Evolutionary conservation across 2,329 filamentous ascomycete species (phyloP), one percentile per base, ranked within the genome.

Genomic region (Aureobasidium sp.): DNA sequence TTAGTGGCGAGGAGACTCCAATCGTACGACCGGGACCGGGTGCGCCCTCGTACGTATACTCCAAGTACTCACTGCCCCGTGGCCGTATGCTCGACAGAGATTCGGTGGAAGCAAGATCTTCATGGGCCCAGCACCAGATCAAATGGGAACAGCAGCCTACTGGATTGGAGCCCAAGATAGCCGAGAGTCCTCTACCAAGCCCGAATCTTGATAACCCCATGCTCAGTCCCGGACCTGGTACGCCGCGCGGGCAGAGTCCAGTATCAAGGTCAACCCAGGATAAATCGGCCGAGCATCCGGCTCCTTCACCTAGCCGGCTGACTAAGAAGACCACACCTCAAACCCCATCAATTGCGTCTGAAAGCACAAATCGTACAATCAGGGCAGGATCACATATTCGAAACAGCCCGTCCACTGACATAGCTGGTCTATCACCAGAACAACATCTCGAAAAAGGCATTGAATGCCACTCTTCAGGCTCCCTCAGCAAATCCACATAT

Each of bases 381-480:
- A 78, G 64, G 68, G 77, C 63, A 64, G 27, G 39, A 48, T 75
- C 63, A 71, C 74, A 67, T 73, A 67, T 71, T 70, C 33, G 78
- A 79, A 64, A 60, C 47, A 67, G 57, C 60, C 66, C 67, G 2
- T 66, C 65, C 5, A 50, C 61, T 24, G 62, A 66, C 3, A 66
- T 67, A 45, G 82, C 85, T 2, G 89, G 91, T 35, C 85, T 91
- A 70, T 88, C 89, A 3, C 81, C 90, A 0, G 92, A 97, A 67
- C 89, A 97, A 63, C 93, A 99, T 72, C 84, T 97, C 49, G 82
- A 88, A 31, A 94, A 93, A 75, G 94, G 91, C 9, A 94, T 99
- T 62, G 86, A 90, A 64, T 87, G 91, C 63, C 94, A 99, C 70
- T 90, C 96, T 72, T 85, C 87, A 50, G 93, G 93, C 19, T 87